These are phyloP conservation scores for Skeletonema tropicum DNA, from an alignment of 108 stramenopile genomes.

Conservation along the genomic window DNA sequence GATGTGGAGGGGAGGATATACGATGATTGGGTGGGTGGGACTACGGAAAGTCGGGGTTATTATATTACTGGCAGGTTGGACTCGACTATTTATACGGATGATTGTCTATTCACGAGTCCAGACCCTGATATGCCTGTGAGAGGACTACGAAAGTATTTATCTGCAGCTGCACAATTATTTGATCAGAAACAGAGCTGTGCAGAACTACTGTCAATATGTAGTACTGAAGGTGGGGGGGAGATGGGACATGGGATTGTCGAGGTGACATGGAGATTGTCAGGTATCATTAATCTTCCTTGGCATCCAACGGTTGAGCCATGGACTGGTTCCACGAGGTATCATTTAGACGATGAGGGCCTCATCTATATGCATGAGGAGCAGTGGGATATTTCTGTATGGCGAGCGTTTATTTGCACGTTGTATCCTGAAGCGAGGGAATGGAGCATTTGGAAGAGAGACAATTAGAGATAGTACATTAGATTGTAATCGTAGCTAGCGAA, in stretches of 20 bases:
- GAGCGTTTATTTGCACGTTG: conserved; percentile 75
- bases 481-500: background rate
- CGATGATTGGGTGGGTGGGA: conserved; percentile 35
- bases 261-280: conserved; percentile 64
- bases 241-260: conserved; percentile 34
- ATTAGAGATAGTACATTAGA: background rate
- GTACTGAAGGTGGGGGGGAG: conserved; percentile 11
- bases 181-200: conserved; percentile 62
- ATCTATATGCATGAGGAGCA: conserved; percentile 67
- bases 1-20: conserved; percentile 18
- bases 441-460: conserved; percentile 12
- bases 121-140: conserved; percentile 92
- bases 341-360: conserved; percentile 66
- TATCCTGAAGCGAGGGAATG: conserved; percentile 45
- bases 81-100: conserved; percentile 76
- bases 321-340: conserved; percentile 73
- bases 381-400: conserved; percentile 76
- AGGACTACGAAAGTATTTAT: conserved; percentile 80
- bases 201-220: conserved; percentile 38
- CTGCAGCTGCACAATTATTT: conserved; percentile 80
- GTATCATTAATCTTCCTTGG: conserved; percentile 72
- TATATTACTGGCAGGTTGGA: conserved; percentile 86
- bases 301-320: conserved; percentile 65
- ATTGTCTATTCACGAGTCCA: conserved; percentile 82
- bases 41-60: conserved; percentile 62